Evolutionary conservation across 2,329 filamentous ascomycete species (phyloP).

Genomic region (Fragosphaeria purpurea): DNA sequence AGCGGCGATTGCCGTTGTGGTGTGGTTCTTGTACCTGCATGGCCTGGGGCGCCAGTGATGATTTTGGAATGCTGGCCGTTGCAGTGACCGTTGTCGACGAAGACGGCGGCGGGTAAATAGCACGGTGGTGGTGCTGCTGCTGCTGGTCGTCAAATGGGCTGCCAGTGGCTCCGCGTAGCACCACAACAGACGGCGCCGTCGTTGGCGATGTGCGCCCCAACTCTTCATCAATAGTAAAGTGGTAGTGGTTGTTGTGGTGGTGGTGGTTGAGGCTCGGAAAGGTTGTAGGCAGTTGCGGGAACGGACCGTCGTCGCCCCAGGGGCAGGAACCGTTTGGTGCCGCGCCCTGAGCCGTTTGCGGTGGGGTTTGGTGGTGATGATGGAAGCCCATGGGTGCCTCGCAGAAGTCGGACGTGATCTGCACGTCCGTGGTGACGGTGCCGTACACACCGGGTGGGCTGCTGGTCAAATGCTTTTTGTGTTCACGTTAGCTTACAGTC

Average conservation of each 20-base stretch:
- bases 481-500: too few species aligned
- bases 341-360: conserved; percentile 1
- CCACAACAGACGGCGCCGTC: too few species aligned
- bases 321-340: conserved; percentile 5
- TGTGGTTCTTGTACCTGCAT: too few species aligned
- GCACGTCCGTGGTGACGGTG: conserved; percentile 44
- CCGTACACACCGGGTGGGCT: conserved; percentile 30
- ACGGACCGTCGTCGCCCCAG: conserved; percentile 6
- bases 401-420: conserved; percentile 27
- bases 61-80: too few species aligned
- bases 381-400: conserved; percentile 5
- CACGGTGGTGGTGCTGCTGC: neutral
- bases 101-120: neutral
- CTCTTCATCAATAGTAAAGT: neutral
- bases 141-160: neutral
- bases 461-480: conserved; percentile 15
- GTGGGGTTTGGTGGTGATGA: conserved; percentile 3
- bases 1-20: neutral
- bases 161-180: too few species aligned
- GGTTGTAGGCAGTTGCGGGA: conserved; percentile 6
- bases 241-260: neutral
- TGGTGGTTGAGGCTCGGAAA: conserved; percentile 13
- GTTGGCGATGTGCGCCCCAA: neutral
- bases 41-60: too few species aligned
- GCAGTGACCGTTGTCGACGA: conserved; percentile 8